Evolutionary conservation across 192 early-diverging fungal genomes (phyloP), one percentile per base, ranked within the genome.

Genomic region (Endogone sp.): DNA sequence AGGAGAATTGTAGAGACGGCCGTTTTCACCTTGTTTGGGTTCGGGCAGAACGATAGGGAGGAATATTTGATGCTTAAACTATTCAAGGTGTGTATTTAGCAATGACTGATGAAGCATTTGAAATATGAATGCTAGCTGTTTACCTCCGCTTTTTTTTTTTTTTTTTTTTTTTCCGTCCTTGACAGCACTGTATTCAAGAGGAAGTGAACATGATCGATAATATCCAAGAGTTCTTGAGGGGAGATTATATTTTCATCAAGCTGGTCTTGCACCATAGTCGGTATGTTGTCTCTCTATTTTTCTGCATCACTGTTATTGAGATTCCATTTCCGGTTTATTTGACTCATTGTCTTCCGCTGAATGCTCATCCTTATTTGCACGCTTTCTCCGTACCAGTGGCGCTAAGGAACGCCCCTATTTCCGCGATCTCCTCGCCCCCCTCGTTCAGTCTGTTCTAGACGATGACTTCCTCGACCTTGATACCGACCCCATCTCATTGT

Each of bases 231-330:
- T 97, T 98, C 73, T 81, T 96, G 85, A 81, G 93, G 13, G 93
- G 93, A 25, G 97, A 99, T 80, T 98, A 96, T 49, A 88, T 96
- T 27, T 99, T 99, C 77, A 94, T 99, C 84, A 95, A 95, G 77
- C 86, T 99, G 44, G 93, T 97, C 0, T 89, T 99, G 29, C 94
- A 98, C 67, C 95, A 95, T 75, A 95, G 93, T 74, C 86, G 95
- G 88, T 89, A 66, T 59, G 67, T 67, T 24, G 37, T 49, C 1
- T 6, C 37, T 16, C 16, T 16, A 1, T 57, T 78, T 69, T 80
- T 55, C 60, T 60, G 26, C 10, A 21, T 13, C n/a, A 21, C 56
- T 30, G 13, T 49, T n/a, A 74, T 44, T 65, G 26, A 56, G 13
- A n/a, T 69, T 16, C 22, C 56, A 25, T 72, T 72, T n/a, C 13